Conservation (phyloP, 495 filamentous ascomycete genomes). For the Mycothermus thermophilus region DNA sequence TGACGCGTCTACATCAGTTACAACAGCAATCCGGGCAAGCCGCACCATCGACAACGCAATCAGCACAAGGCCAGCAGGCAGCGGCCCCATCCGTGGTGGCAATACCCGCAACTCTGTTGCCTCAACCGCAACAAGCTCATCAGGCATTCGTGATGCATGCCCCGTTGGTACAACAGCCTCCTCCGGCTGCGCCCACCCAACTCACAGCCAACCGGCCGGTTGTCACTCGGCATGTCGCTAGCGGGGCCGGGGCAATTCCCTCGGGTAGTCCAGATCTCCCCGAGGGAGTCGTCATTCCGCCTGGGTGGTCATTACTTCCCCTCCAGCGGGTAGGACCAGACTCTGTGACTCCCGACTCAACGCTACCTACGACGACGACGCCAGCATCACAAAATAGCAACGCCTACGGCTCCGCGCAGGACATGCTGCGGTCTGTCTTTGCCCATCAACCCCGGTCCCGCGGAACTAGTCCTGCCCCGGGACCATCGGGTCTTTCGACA, state of each 20-base stretch:
- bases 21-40: constrained; percentile 11
- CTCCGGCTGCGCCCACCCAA: too few species aligned
- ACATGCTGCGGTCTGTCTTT: constrained; percentile 1
- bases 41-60: too few species aligned
- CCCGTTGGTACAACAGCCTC: too few species aligned
- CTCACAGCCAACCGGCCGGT: too few species aligned
- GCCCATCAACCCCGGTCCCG: constrained; percentile 1
- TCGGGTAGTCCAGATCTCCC: constrained; percentile 57
- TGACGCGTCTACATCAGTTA: constrained; percentile 24
- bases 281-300: constrained; percentile 55
- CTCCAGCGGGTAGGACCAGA: constrained; percentile 43
- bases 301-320: constrained; percentile 63
- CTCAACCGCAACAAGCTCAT: constrained; percentile 11
- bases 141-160: too few species aligned
- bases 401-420: constrained; percentile 1
- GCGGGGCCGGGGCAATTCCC: constrained; percentile 35
- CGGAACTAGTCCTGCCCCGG: constrained; percentile 3
- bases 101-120: constrained; percentile 2
- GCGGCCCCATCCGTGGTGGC: background rate
- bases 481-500: background rate
- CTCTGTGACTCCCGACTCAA: constrained; percentile 7
- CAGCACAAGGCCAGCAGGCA: too few species aligned
- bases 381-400: too few species aligned
- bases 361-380: too few species aligned
- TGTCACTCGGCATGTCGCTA: constrained; percentile 29